phyloP scores from a whole-genome alignment of 331 rosid species.

The Acacia pycnantha region DNA sequence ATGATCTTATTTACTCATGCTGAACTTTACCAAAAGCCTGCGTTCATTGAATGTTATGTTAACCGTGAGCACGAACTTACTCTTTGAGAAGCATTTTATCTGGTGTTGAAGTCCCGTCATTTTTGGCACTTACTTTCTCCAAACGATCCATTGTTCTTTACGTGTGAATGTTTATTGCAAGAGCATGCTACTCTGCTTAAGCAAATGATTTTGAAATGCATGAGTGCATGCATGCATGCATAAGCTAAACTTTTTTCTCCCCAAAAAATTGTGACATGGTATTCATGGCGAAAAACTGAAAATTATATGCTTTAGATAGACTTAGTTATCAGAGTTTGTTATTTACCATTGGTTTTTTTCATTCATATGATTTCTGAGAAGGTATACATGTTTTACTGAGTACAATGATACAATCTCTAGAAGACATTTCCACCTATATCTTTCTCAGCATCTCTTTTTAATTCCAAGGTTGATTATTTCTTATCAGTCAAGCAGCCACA shows the following conservation, averaged over 20 bases:
- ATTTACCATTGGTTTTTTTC: neutral
- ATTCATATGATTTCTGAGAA: constrained; percentile 6
- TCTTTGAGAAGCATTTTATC: neutral
- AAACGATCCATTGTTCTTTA: neutral
- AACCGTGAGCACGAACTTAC: neutral
- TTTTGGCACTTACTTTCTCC: neutral
- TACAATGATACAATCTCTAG: neutral
- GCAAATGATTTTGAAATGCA: neutral
- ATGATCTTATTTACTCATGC: neutral
- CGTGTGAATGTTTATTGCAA: neutral
- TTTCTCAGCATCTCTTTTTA: neutral
- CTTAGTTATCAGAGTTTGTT: neutral
- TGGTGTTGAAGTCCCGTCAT: neutral
- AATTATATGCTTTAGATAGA: neutral
- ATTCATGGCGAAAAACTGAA: neutral
- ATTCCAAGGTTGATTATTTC: neutral
- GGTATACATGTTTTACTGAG: neutral
- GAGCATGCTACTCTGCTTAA: neutral
- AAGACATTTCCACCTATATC: neutral
- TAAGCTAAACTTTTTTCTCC: neutral
- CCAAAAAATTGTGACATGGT: neutral
- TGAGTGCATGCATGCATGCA: constrained; percentile 12
- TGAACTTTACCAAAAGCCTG: neutral
- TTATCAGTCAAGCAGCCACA: neutral
- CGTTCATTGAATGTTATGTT: neutral